A percentile compares a stretch with the other conserved stretches of the same genome.
Conservation (phyloP, 2,329 filamentous ascomycete genomes). For the Cladosporium colombiae region DNA sequence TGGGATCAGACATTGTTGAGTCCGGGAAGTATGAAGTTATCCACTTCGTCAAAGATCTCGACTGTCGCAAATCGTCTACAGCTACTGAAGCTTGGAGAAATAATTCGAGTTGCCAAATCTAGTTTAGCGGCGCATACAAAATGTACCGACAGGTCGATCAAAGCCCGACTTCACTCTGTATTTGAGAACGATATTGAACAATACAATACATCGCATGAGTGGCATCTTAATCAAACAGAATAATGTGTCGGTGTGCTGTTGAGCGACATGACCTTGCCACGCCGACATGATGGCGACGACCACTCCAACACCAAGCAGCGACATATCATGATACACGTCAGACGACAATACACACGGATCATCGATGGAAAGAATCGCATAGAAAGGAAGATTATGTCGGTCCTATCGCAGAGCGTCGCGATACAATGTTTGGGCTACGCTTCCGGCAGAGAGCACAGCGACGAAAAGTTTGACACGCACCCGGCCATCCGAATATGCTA, state of each 20-base stretch:
- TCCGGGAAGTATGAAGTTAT: background rate
- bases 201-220: background rate
- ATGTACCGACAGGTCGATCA: background rate
- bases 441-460: background rate
- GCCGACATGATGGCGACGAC: background rate
- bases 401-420: background rate
- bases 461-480: background rate
- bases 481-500: background rate
- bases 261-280: background rate
- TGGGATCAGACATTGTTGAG: background rate
- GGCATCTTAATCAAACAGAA: background rate
- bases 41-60: background rate
- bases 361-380: background rate
- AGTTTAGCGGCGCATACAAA: background rate
- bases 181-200: background rate
- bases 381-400: background rate
- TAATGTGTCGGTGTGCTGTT: background rate
- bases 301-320: background rate
- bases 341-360: background rate
- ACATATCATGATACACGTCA: background rate
- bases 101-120: conserved; percentile 8
- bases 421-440: background rate
- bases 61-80: background rate
- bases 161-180: background rate
- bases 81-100: background rate